Evolutionary conservation across 2,329 filamentous ascomycete genomes (phyloP), one percentile per base, ranked within the genome.

Genomic region (Botryotinia globosa): DNA sequence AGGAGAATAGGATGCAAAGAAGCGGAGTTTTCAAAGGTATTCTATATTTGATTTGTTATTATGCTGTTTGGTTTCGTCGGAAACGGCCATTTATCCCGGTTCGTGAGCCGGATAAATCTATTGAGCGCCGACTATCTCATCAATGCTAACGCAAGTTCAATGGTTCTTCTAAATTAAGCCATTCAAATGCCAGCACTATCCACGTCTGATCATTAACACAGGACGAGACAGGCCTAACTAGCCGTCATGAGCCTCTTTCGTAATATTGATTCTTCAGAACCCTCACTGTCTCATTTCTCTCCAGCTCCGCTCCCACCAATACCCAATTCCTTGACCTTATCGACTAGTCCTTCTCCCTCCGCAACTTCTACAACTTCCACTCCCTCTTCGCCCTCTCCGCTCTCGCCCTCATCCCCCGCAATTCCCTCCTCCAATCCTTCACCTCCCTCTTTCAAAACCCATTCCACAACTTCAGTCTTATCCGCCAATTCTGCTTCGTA

Each of bases 401-500:
- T 66, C n/a, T 73, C 75, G 25, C 77, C 75, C 4, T 62, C 71
- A 56, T 77, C 78, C 34, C 76, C 77, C 25, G 72, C 75, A 77
- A 80, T 61, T 69, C 82, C 71, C 71, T 83, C 74, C 69, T 84
- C 77, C 73, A 83, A 34, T 58, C 82, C 76, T 73, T 83, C 79
- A 63, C 83, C 77, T 74, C 82, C 78, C 77, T 81, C 80, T 59
- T 83, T 77, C 75, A 84, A 73, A 69, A 84, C 76, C 83, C 82
- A 89, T 73, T 90, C 86, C 5, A 90, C 89, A 16, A 92, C 88
- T 10, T 89, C 86, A 69, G 85, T 84, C 84, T 92, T 90, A 77
- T 90, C 88, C 75, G 90, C 89, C 77, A 92, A 86, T 80, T 92
- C 89, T 25, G 92, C 92, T 77, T 94, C 84, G 78, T 94, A 93